A percentile compares a stretch with the other conserved stretches of the same genome.
phyloP scores from a whole-genome alignment of 352 stramenopile genomes.

The Globisporangium alternatum region DNA sequence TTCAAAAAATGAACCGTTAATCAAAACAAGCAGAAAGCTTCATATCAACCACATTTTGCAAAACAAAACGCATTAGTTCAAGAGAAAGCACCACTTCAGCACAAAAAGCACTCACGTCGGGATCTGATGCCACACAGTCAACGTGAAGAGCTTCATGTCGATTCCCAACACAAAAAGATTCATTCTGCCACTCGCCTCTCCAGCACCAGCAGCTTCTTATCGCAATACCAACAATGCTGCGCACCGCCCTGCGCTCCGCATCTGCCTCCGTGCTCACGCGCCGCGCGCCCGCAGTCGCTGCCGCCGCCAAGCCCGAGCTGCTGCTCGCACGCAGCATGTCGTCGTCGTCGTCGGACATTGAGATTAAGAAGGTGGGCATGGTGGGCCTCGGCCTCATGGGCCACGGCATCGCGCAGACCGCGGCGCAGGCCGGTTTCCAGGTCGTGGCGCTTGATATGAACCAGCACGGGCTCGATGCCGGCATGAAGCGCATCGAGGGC shows the following conservation, averaged over 20 bases:
- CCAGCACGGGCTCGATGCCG: constrained; percentile 66
- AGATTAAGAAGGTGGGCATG: constrained; percentile 90
- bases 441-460: constrained; percentile 85
- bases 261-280: constrained; percentile 1
- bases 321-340: constrained; percentile 16
- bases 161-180: background rate
- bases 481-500: constrained; percentile 90
- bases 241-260: background rate
- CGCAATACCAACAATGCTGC: background rate
- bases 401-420: constrained; percentile 96
- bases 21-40: background rate
- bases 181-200: background rate
- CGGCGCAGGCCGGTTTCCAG: constrained; percentile 79
- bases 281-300: background rate
- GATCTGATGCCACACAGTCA: background rate
- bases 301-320: background rate
- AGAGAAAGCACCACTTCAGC: background rate
- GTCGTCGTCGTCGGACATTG: constrained; percentile 30
- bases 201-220: background rate
- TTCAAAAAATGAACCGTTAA: background rate
- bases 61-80: background rate
- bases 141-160: background rate
- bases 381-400: constrained; percentile 97
- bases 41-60: background rate
- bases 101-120: background rate